Evolutionary conservation across 164 flowering plant genomes (phyloP), one percentile per base, ranked within the genome.

Genomic region (Nelumbo lutea): DNA sequence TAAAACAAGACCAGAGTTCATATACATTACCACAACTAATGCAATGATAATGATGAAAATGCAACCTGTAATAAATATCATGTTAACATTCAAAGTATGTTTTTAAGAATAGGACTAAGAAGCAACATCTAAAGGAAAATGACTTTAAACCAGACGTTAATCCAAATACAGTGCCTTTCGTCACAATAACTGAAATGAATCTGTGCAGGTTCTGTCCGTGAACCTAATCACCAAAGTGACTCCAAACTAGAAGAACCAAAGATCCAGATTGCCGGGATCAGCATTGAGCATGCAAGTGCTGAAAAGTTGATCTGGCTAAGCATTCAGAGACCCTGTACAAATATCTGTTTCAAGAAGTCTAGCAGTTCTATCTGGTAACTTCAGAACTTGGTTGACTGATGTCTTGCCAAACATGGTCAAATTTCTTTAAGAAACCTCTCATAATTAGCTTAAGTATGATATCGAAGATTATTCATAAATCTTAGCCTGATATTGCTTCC

Each of bases 291-390:
- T 81, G 57, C 77, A 77, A 69, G 79, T 85, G 84, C 83, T 83
- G 89, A 80, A 82, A 82, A 73, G 79, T 72, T 82, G 77, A 72
- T 81, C 77, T 78, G 78, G 68, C 62, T 78, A 72, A 72, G 74
- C 72, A 61, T 71, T 68, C 72, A 72, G 83, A 78, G 66, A 75
- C 68, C 69, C 76, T 80, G 83, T 75, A 77, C 70, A 65, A 75
- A 68, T 76, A 63, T 73, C 79, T 63, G 70, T 82, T 68, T 70
- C 80, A 83, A 70, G 90, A 82, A 83, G 88, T 80, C 77, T 79
- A 72, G 80, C 86, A 61, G 27, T 66, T 77, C 57, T 71, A 66
- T 79, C 88, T 75, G 95, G 91, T 85, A 89, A 89, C 82, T 82
- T 83, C 90, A 83, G 83, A 82, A 75, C 81, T 77, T 80, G 81